These are phyloP conservation scores for Dryas drummondii DNA, from an alignment of 306 rosid genomes.

Conservation along the genomic window DNA sequence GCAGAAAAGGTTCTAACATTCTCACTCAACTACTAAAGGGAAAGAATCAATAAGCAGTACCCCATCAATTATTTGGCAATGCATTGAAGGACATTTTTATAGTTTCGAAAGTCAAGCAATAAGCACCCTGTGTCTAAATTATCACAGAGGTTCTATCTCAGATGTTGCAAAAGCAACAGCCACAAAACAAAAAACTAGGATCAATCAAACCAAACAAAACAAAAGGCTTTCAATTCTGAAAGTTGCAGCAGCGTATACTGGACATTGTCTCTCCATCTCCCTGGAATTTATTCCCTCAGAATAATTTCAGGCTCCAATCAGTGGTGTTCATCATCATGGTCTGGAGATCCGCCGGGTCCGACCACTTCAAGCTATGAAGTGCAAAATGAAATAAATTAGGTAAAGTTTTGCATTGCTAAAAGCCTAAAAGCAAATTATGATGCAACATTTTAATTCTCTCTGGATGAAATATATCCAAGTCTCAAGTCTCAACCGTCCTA, in stretches of 20 bases:
- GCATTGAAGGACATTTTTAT: slow-evolving; percentile 22
- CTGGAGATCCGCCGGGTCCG: slow-evolving; percentile 94
- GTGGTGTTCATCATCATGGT: slow-evolving; percentile 71
- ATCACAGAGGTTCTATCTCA: slow-evolving; percentile 43
- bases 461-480: background rate
- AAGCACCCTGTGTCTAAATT: slow-evolving; percentile 41
- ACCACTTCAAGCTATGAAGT: slow-evolving; percentile 83
- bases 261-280: slow-evolving; percentile 41
- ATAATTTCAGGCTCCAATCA: slow-evolving; percentile 40
- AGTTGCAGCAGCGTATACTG: slow-evolving; percentile 39
- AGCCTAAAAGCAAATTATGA: background rate
- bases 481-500: background rate
- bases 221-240: slow-evolving; percentile 39
- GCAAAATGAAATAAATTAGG: slow-evolving; percentile 29
- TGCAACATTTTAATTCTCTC: background rate
- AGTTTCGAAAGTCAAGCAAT: slow-evolving; percentile 32
- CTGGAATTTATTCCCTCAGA: slow-evolving; percentile 51
- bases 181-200: slow-evolving; percentile 21
- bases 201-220: slow-evolving; percentile 44
- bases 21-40: background rate
- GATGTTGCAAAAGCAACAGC: slow-evolving; percentile 41
- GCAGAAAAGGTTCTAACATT: slow-evolving; percentile 15
- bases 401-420: background rate
- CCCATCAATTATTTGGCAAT: slow-evolving; percentile 58
- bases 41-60: slow-evolving; percentile 46